phyloP scores from a whole-genome alignment of 768 basidiomycete genomes.

The Boletus bicolor region DNA sequence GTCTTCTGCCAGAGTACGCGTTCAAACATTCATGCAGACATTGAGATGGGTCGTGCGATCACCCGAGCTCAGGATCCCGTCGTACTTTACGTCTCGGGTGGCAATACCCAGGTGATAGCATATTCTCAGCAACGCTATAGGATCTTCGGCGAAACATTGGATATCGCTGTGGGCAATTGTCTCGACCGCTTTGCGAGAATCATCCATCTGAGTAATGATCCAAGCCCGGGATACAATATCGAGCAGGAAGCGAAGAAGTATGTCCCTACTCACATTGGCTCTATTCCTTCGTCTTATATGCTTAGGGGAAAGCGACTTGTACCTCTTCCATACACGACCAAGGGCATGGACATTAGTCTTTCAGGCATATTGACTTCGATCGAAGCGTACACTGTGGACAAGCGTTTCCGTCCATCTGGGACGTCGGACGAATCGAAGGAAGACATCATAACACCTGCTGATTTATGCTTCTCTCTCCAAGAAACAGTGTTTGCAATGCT shows the following conservation, averaged over 20 bases:
- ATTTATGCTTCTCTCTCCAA: slow-evolving; percentile 94
- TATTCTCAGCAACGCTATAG: slow-evolving; percentile 97
- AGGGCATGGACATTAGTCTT: slow-evolving; percentile 97
- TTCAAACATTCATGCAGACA: slow-evolving; percentile 54
- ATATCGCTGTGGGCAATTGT: slow-evolving; percentile 99
- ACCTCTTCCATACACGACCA: slow-evolving; percentile 89
- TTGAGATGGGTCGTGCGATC: slow-evolving; percentile 96
- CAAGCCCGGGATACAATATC: slow-evolving; percentile 95
- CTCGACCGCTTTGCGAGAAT: slow-evolving; percentile 95
- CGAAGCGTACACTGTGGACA: slow-evolving; percentile 85
- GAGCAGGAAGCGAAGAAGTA: slow-evolving; percentile 94
- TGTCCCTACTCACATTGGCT: not conserved
- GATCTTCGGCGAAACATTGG: slow-evolving; percentile 97
- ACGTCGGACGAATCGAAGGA: slow-evolving; percentile 36
- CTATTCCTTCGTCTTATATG: slow-evolving; percentile 1
- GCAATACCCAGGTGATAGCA: slow-evolving; percentile 98
- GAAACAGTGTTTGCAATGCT: slow-evolving; percentile 98
- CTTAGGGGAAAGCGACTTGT: slow-evolving; percentile 79
- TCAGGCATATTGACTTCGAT: slow-evolving; percentile 90
- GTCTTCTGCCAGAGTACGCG: not conserved
- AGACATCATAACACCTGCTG: slow-evolving; percentile 88
- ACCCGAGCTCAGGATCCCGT: slow-evolving; percentile 94
- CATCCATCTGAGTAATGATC: slow-evolving; percentile 92
- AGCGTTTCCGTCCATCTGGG: slow-evolving; percentile 64
- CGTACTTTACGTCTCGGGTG: slow-evolving; percentile 96